A percentile compares a stretch with the other conserved stretches of the same genome.
These are phyloP conservation scores for Mycena filopes DNA, from an alignment of 768 basidiomycete genomes.

Conservation along the genomic window DNA sequence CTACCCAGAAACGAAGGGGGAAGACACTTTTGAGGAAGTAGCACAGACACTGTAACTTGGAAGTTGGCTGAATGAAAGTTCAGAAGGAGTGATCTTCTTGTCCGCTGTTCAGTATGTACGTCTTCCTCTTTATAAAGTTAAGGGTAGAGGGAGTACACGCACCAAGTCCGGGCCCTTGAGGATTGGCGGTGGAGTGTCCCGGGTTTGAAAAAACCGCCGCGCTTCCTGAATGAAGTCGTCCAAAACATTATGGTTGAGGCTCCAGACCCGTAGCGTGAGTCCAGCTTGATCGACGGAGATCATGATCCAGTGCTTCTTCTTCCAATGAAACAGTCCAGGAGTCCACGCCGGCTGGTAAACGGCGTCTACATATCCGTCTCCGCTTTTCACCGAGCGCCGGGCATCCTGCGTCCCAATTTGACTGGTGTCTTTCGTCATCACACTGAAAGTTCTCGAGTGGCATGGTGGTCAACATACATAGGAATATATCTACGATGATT, in stretches of 20 bases:
- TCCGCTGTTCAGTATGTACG: too few species aligned
- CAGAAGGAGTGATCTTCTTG: too few species aligned
- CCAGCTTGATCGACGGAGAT: background rate
- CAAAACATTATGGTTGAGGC: conserved; percentile 1
- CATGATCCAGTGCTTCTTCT: conserved; percentile 11
- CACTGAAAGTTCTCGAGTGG: conserved; percentile 1
- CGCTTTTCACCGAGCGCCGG: conserved; percentile 8
- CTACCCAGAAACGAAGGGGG: too few species aligned
- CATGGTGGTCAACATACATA: conserved; percentile 14
- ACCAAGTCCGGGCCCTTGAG: too few species aligned
- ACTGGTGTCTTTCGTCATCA: conserved; percentile 3
- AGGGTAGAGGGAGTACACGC: too few species aligned
- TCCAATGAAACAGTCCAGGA: conserved; percentile 16
- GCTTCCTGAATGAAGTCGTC: conserved; percentile 14
- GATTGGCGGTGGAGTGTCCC: too few species aligned
- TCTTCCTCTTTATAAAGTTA: too few species aligned
- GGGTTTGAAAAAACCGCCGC: too few species aligned
- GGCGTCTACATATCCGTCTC: conserved; percentile 21
- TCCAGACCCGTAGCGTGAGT: conserved; percentile 12
- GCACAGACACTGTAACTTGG: too few species aligned
- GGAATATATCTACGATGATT: background rate
- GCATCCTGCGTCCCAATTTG: conserved; percentile 2
- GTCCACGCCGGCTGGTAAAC: conserved; percentile 7
- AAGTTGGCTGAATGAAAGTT: too few species aligned
- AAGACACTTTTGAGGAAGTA: too few species aligned